Conservation (phyloP, 306 rosid species). For the Inga leiocalycina region DNA sequence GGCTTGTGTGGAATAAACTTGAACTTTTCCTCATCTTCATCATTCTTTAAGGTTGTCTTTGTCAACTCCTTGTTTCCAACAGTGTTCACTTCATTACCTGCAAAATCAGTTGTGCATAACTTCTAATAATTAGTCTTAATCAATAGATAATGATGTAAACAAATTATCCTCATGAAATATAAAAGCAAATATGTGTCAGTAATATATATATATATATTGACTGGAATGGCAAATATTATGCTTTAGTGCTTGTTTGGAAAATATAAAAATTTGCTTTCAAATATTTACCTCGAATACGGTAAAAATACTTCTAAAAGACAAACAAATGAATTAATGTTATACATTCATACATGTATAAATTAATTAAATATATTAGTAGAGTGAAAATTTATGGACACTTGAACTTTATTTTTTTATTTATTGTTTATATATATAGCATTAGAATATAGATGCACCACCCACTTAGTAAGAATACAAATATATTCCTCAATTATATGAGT, state of each 20-base stretch:
- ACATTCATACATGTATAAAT: neutral
- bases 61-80: conserved; percentile 20
- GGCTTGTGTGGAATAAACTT: conserved; percentile 31
- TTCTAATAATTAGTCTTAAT: neutral
- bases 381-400: too few species aligned
- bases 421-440: neutral
- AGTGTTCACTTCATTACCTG: conserved; percentile 27
- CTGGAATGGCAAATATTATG: neutral
- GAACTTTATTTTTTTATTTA: too few species aligned
- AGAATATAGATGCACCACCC: neutral
- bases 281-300: too few species aligned
- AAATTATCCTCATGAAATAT: neutral
- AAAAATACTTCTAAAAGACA: neutral
- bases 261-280: too few species aligned
- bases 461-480: neutral
- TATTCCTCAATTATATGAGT: neutral
- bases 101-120: neutral
- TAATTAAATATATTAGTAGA: too few species aligned
- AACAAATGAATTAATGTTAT: neutral
- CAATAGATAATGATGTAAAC: neutral
- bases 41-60: conserved; percentile 20
- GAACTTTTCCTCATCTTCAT: conserved; percentile 46
- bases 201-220: too few species aligned
- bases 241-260: too few species aligned
- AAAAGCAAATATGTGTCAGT: neutral